Percentiles rank a stretch among this genome's conserved stretches.
phyloP scores from a whole-genome alignment of 2,329 filamentous ascomycete species.

The Curvularia spicifera region DNA sequence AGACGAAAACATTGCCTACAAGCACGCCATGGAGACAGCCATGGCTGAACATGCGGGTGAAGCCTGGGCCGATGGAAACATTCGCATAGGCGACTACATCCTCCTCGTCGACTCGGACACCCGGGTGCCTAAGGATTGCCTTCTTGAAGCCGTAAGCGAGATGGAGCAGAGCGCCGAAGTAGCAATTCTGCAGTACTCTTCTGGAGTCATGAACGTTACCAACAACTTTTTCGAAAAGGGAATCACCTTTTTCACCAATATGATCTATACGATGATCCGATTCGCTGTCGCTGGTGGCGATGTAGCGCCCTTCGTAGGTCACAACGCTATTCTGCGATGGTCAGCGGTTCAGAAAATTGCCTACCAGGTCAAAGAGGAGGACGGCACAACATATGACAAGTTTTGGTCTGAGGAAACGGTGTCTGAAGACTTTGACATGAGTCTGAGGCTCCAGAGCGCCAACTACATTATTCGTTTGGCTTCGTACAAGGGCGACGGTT shows the following conservation, averaged over 20 bases:
- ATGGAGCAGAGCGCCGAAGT: slow-evolving; percentile 82
- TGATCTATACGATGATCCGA: slow-evolving; percentile 75
- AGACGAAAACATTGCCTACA: slow-evolving; percentile 46
- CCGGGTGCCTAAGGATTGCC: slow-evolving; percentile 69
- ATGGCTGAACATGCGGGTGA: slow-evolving; percentile 70
- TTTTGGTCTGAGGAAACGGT: slow-evolving; percentile 80
- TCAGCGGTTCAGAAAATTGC: slow-evolving; percentile 64
- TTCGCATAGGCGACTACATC: slow-evolving; percentile 85
- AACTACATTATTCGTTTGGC: slow-evolving; percentile 73
- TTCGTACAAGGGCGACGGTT: slow-evolving; percentile 71
- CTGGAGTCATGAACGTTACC: slow-evolving; percentile 74
- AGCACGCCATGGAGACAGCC: slow-evolving; percentile 61
- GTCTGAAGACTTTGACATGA: slow-evolving; percentile 80
- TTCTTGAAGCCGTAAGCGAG: slow-evolving; percentile 79
- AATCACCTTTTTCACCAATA: slow-evolving; percentile 79
- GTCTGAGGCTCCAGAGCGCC: slow-evolving; percentile 71
- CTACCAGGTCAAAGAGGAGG: slow-evolving; percentile 43
- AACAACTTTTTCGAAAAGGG: slow-evolving; percentile 76
- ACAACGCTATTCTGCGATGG: slow-evolving; percentile 79
- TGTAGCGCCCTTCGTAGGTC: slow-evolving; percentile 76
- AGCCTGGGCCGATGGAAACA: slow-evolving; percentile 79
- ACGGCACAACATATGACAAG: slow-evolving; percentile 60
- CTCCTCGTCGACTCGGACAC: slow-evolving; percentile 61
- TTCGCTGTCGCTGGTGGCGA: slow-evolving; percentile 75
- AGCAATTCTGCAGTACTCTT: slow-evolving; percentile 77